These are phyloP conservation scores for Pseudogymnoascus sp. DNA, from an alignment of 2,329 filamentous ascomycete species.

Conservation along the genomic window DNA sequence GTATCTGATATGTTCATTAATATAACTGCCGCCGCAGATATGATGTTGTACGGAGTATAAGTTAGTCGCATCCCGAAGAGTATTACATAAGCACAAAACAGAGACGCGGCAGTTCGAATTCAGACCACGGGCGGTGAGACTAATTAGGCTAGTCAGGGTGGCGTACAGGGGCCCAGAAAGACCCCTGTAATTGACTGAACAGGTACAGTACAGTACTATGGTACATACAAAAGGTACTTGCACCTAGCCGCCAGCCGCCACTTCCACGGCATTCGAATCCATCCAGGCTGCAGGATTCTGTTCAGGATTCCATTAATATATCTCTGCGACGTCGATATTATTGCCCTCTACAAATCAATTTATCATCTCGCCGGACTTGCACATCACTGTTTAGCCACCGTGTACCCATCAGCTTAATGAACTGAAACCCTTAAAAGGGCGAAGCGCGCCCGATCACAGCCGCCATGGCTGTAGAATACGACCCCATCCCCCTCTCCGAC, in stretches of 20 bases:
- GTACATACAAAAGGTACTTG: not conserved
- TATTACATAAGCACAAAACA: not conserved
- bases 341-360: not conserved
- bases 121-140: not conserved
- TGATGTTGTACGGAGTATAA: not conserved
- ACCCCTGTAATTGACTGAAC: not conserved
- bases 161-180: not conserved
- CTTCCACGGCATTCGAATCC: not conserved
- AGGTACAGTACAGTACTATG: not conserved
- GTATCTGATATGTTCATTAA: not conserved
- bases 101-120: not conserved
- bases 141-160: not conserved
- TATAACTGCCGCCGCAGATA: not conserved
- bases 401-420: not conserved
- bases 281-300: not conserved
- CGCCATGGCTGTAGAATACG: constrained; percentile 6
- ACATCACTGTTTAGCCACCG: not conserved
- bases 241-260: not conserved
- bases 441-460: not conserved
- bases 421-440: not conserved
- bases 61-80: not conserved
- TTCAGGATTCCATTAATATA: not conserved
- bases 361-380: not conserved
- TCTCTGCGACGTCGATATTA: not conserved
- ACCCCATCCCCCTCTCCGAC: not conserved